Conservation (phyloP, 371 early-diverging fungal genomes). For the Cladochytrium tenue region DNA sequence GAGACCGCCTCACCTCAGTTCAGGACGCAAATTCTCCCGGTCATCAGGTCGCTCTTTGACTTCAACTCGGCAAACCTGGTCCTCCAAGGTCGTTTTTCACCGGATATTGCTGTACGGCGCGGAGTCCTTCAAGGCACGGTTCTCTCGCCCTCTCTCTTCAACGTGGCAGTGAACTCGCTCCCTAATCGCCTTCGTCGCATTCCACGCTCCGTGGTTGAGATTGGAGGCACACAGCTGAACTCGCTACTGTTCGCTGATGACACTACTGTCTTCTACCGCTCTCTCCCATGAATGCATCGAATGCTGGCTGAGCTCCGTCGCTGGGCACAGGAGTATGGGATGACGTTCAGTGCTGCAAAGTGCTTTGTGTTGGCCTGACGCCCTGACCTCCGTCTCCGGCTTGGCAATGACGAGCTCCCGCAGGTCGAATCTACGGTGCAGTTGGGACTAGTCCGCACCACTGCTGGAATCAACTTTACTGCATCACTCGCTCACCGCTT, state of each 20-base stretch:
- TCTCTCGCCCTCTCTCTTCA: conserved; percentile 18
- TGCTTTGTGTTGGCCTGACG: neutral
- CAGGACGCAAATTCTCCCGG: conserved; percentile 2
- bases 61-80: neutral
- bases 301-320: neutral
- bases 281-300: neutral
- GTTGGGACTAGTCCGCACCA: conserved; percentile 2
- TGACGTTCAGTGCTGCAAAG: conserved; percentile 2
- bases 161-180: conserved; percentile 13
- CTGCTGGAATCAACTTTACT: conserved; percentile 1
- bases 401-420: neutral
- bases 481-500: neutral
- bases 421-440: neutral
- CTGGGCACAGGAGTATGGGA: conserved; percentile 5
- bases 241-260: conserved; percentile 19
- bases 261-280: conserved; percentile 3
- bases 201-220: neutral
- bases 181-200: conserved; percentile 5
- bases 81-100: conserved; percentile 4
- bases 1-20: neutral
- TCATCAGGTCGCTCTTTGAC: conserved; percentile 13
- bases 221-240: conserved; percentile 8
- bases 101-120: neutral
- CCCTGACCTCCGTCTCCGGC: neutral
- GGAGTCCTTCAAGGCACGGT: conserved; percentile 22